Base-by-base conservation (phyloP, 805 yeast species). In the Saturnispora diversa region DNA sequence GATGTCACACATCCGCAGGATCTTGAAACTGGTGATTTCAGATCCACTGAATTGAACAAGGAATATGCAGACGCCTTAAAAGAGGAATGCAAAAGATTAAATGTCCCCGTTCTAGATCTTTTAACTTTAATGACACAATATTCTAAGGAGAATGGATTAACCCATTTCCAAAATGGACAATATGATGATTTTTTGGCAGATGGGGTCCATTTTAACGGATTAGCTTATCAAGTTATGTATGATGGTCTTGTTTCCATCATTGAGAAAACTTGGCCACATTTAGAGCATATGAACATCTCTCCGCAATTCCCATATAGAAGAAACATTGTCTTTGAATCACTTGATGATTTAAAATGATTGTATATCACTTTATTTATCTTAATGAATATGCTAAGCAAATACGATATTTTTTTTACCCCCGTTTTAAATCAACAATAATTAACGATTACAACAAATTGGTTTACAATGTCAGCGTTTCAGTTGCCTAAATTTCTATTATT, bases 61-160 rank as follows among this genome's bases (percentile, higher is more conserved):
- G 33, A 47, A 31, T 86, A 85, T 54, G 66, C 74, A 2, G 71
- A 71, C 19, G 76, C 70, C 0, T 63, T 78, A 5, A 53, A 55
- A 13, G 46, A 55, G 4, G 62, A 80, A 9, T 77, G 85, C 2
- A 39, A 43, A 3, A 59, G 62, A 15, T 53, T 63, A n/a, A 50
- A 62, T 0, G 69, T 81, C 0, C 81, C 87, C 1, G 75, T 72
- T 44, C 65, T 84, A 2, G 72, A 31, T 16, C 25, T 39, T 11
- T 8, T 21, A 3, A 21, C 20, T 9, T 10, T 4, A 6, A 37
- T 29, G 39, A 5, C 9, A 7, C 15, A 13, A 11, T 20, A 38
- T 21, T 35, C 31, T 27, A 17, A 13, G 5, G 10, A 9, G n/a
- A 5, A 28, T 21, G 8, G 17, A 10, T 16, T 24, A 28, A 15